Conservation (phyloP, 441 rosid species). For the Heliophila coronopifolia region DNA sequence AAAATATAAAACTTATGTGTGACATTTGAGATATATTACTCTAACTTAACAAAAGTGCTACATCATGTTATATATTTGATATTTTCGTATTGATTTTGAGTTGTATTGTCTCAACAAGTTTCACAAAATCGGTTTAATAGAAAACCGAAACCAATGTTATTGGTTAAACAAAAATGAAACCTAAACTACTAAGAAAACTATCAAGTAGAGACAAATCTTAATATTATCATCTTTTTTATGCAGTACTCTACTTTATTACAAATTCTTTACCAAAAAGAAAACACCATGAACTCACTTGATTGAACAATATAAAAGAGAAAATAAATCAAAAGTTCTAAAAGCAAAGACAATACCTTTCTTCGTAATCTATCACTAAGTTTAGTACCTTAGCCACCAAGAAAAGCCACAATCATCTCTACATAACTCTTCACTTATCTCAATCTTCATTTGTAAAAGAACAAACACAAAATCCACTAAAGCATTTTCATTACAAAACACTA, state of each 20-base stretch:
- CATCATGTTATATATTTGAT: no score
- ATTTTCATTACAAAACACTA: background rate
- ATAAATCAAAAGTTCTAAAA: slow-evolving; percentile 14
- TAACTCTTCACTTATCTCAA: slow-evolving; percentile 19
- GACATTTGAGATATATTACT: no score
- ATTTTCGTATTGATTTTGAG: no score
- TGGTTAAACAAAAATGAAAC: slow-evolving; percentile 10
- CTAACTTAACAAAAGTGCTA: no score
- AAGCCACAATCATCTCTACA: slow-evolving; percentile 23
- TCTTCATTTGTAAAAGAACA: slow-evolving; percentile 14
- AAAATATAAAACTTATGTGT: no score
- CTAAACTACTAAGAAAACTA: slow-evolving; percentile 21
- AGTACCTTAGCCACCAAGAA: slow-evolving; percentile 30
- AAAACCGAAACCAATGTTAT: no score
- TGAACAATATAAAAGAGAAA: slow-evolving; percentile 20
- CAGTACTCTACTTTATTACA: slow-evolving; percentile 19
- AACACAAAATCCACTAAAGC: slow-evolving; percentile 1
- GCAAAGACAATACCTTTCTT: slow-evolving; percentile 28
- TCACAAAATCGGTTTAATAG: no score
- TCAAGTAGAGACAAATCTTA: slow-evolving; percentile 1
- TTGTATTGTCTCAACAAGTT: no score
- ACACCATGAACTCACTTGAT: slow-evolving; percentile 24
- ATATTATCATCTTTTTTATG: slow-evolving; percentile 6
- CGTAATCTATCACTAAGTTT: slow-evolving; percentile 24
- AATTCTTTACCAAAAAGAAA: slow-evolving; percentile 27